Evolutionary conservation across 1,139 yeast species (phyloP), one percentile per base, ranked within the genome.

Genomic region (Blastobotrys capitulatus): DNA sequence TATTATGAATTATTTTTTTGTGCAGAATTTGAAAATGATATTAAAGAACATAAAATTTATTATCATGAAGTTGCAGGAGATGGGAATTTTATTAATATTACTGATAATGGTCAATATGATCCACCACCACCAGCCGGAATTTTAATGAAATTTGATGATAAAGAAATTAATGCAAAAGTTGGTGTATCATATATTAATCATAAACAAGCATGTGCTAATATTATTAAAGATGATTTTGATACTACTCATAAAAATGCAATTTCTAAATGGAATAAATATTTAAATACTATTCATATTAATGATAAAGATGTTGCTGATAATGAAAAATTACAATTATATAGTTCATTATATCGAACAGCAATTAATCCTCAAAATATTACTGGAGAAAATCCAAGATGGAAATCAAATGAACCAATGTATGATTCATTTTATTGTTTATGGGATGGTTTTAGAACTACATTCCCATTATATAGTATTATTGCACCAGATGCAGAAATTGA

Each of bases 381-480:
- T 0, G 75, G 74, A 4, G 70, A 68, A 47, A 68, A 66, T 46
- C 70, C 72, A 9, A 53, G 60, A 31, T 60, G 64, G 58, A 48
- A 59, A 7, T 48, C 64, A 0, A 42, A 56, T 5, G 65, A 63
- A 15, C 65, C 68, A 6, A 69, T 69, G 50, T 71, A 70, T 52
- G 73, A 70, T 53, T 74, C 71, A 49, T 71, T 67, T 63, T 70
- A 67, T 53, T 70, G 72, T n/a, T 58, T 71, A 34, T 71, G 75
- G 75, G 74, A 71, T 53, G 64, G 71, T 0, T 71, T 69, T 58
- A 55, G 75, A 20, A 64, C 70, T 35, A 57, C 68, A 20, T 61
- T 66, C 49, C 75, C 75, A 2, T 56, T 71, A 22, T 54, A 63
- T 43, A 63, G 69, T 40, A 60, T 69, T 20, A 49, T 70, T 36